A percentile compares a stretch with the other conserved stretches of the same genome.
phyloP scores from a whole-genome alignment of 1,139 yeast genomes.

The Meyerozyma sp. region DNA sequence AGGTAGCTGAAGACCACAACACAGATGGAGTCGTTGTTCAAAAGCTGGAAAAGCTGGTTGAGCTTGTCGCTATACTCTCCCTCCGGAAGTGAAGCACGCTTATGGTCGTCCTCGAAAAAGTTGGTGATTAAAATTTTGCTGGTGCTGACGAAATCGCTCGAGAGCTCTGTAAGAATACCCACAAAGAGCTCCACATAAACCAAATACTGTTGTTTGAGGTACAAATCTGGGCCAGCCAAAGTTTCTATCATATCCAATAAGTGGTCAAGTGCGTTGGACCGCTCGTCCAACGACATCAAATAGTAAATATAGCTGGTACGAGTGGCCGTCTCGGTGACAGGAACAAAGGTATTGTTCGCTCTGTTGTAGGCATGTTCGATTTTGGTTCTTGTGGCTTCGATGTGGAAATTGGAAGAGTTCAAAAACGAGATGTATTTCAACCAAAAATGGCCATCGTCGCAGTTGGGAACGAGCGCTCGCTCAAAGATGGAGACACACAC shows the following conservation, averaged over 20 bases:
- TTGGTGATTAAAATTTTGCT: conserved; percentile 16
- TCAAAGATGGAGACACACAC: conserved; percentile 41
- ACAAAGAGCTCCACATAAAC: conserved; percentile 16
- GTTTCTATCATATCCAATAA: conserved; percentile 22
- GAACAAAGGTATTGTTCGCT: conserved; percentile 43
- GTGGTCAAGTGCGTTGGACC: conserved; percentile 22
- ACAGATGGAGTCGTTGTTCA: conserved; percentile 30
- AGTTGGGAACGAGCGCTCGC: conserved; percentile 56
- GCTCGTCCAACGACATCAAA: conserved; percentile 16
- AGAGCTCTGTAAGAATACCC: conserved; percentile 13
- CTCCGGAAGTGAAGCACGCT: conserved; percentile 1
- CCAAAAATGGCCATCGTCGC: conserved; percentile 52
- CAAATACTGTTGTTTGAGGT: conserved; percentile 21
- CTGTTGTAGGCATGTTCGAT: conserved; percentile 31
- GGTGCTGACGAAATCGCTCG: conserved; percentile 4
- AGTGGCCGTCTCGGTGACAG: conserved; percentile 31
- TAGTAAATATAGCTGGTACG: conserved; percentile 39
- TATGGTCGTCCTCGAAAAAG: conserved; percentile 13
- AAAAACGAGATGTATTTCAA: conserved; percentile 46
- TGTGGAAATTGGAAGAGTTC: conserved; percentile 7
- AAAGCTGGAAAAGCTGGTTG: conserved; percentile 6
- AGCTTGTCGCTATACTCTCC: conserved; percentile 2
- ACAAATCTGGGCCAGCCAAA: conserved; percentile 19
- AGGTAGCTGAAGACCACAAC: conserved; percentile 20
- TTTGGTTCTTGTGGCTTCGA: conserved; percentile 15